Evolutionary conservation across 2,329 filamentous ascomycete genomes (phyloP), one percentile per base, ranked within the genome.

Genomic region (Penicillium paneum): DNA sequence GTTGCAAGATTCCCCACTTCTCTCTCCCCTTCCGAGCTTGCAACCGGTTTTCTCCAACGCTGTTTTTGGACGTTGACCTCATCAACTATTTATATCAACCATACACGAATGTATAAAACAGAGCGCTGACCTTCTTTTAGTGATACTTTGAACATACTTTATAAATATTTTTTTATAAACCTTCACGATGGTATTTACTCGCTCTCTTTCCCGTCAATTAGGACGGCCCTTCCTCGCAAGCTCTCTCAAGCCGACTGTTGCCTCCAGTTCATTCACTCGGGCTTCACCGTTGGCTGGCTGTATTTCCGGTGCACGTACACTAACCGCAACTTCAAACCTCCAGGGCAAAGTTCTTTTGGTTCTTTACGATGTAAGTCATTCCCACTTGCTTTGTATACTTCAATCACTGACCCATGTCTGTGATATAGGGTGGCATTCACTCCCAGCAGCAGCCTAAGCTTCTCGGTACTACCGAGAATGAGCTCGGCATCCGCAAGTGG

Each of bases 401-500:
- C 35, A 36, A 40, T 38, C 26, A 31, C 53, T 66, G 45, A 62
- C 40, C 40, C 3, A 6, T 24, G 21, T 36, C 11, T 13, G 13
- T 34, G 2, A 11, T 39, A 42, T 57, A 86, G 84, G 84, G 91
- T 75, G 83, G 85, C 74, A 81, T 91, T 80, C 91, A 96, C 81
- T 91, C 92, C 79, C 80, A 89, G 78, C 83, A 97, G 72, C 91
- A 95, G 74, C 91, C 92, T 62, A 84, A 84, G 69, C 84, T 99
- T 67, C 86, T 97, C 69, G 94, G 94, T 71, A 96, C 94, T 61
- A 97, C 91, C 45, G 91, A 99, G 83, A 97, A 97, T 77, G 94
- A 99, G 83, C 90, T 99, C 59, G 94, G 94, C 67, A 82, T 99
- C 73, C 86, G 94, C 73, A 92, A 95, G 79, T 99, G 94, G 93